These are phyloP conservation scores for Diaporthe amygdali DNA, from an alignment of 2,329 filamentous ascomycete genomes.

Conservation along the genomic window DNA sequence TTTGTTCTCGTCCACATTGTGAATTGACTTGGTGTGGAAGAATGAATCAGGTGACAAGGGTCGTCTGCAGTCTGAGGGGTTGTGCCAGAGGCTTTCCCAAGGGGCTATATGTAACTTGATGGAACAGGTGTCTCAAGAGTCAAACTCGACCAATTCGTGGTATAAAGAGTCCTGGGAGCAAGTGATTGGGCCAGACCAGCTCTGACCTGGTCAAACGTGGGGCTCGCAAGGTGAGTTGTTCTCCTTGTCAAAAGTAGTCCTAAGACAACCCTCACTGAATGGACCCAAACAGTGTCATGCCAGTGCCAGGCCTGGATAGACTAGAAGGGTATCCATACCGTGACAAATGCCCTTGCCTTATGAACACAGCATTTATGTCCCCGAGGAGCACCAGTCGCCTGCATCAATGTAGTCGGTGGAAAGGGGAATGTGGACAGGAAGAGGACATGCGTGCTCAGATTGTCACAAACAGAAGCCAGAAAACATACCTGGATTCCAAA, in stretches of 20 bases:
- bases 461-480: background rate
- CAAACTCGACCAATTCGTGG: background rate
- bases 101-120: background rate
- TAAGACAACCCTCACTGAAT: background rate
- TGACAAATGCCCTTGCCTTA: background rate
- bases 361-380: background rate
- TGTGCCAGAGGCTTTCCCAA: background rate
- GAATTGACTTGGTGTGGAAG: background rate
- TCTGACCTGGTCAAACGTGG: background rate
- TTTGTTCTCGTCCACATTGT: background rate
- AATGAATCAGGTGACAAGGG: background rate
- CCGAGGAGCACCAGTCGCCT: background rate
- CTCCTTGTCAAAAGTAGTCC: slow-evolving; percentile 22
- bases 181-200: background rate
- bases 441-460: background rate
- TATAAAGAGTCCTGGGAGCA: background rate
- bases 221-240: slow-evolving; percentile 4
- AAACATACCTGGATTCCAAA: slow-evolving; percentile 9
- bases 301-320: background rate
- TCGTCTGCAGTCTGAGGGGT: background rate
- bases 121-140: background rate
- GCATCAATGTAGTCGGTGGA: background rate
- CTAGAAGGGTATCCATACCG: background rate
- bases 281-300: background rate
- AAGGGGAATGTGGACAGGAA: background rate